Evolutionary conservation across 805 yeast species (phyloP), one percentile per base, ranked within the genome.

Genomic region (Citeromyces nyonsensis): DNA sequence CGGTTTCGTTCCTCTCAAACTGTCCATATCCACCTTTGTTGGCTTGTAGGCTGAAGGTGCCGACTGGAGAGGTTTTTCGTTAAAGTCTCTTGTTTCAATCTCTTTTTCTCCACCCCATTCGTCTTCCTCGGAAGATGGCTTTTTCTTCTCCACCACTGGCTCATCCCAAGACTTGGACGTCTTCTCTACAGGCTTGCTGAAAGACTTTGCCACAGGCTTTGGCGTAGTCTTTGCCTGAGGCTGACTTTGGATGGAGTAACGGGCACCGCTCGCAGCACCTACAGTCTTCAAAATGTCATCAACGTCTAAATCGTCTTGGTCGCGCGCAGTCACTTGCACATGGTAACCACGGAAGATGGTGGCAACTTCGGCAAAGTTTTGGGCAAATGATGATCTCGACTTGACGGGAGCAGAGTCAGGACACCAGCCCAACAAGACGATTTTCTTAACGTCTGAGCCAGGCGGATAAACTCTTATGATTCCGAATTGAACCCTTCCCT

Each of bases 291-390:
- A 52, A 36, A 91, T 68, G 37, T 80, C 93, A 15, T 65, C 65
- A 29, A 80, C 79, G 44, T 83, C 81, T 50, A 93, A 65, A 52
- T 91, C 98, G 47, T 85, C 95, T 28, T 69, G 62, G 48, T 83
- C 94, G 57, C 97, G 74, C n/a, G 97, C 97, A 31, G 95, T 85
- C 41, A 91, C 75, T 56, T 91, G 96, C 34, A 91, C 86, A 51
- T 91, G 98, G 57, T 88, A 91, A 30, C 94, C 94, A 42, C 65
- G 64, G 46, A 81, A 63, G 13, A 72, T 61, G 37, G 65, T 72
- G 18, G 85, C 70, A 13, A 81, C 80, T 27, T 75, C 81, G 27
- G 82, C 84, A 42, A 79, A 75, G 52, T 80, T 81, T 38, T 72
- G 57, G 18, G 88, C 85, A 55, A 75, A 81, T 2, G 85, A 74